Conservation (phyloP, 2,329 filamentous ascomycete genomes). For the Alternaria sp. region DNA sequence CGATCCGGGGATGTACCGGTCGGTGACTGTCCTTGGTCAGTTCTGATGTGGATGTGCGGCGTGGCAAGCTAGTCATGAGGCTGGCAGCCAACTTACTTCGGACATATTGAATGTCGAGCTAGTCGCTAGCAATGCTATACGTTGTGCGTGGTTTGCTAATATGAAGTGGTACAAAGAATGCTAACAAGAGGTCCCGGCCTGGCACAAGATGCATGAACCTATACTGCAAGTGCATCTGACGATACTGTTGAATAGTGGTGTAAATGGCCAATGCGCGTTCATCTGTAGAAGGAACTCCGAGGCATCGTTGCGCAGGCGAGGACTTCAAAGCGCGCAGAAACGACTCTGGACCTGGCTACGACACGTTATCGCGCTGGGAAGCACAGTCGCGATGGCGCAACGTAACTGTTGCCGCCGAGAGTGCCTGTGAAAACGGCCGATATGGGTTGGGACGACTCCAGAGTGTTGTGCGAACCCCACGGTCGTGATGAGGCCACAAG, state of each 20-base stretch:
- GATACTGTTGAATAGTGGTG: not conserved
- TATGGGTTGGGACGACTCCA: conserved; percentile 10
- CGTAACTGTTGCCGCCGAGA: conserved; percentile 8
- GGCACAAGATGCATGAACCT: not conserved
- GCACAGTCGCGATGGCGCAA: conserved; percentile 9
- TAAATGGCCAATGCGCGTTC: conserved; percentile 7
- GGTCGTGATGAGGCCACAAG: conserved; percentile 4
- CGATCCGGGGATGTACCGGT: conserved; percentile 14
- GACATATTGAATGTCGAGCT: conserved; percentile 11
- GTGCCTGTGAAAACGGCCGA: conserved; percentile 1
- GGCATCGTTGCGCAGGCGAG: conserved; percentile 10
- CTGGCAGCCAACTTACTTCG: conserved; percentile 7
- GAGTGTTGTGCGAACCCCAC: conserved; percentile 5
- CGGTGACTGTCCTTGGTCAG: conserved; percentile 8
- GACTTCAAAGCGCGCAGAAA: conserved; percentile 9
- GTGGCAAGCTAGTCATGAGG: not conserved
- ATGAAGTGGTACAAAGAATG: not conserved
- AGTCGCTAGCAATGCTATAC: not conserved
- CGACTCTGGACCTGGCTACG: not conserved
- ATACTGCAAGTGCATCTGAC: conserved; percentile 5
- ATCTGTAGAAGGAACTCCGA: conserved; percentile 9
- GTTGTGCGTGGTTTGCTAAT: not conserved
- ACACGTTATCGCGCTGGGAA: not conserved
- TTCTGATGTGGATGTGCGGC: not conserved
- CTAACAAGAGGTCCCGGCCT: not conserved